Evolutionary conservation across 164 flowering plant species (phyloP).

Genomic region (Macadamia tetraphylla): DNA sequence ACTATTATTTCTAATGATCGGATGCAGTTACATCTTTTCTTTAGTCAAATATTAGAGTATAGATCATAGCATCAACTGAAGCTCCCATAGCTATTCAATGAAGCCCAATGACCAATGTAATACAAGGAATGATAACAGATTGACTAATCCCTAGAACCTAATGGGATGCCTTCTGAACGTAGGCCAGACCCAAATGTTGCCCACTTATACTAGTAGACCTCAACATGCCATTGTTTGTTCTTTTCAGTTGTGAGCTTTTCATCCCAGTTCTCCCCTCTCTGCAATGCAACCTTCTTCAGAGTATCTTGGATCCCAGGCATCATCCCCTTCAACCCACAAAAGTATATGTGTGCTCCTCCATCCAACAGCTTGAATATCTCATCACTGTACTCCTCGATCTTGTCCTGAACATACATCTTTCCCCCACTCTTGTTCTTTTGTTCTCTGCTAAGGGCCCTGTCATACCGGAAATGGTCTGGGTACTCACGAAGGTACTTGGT

Average conservation of each 20-base stretch:
- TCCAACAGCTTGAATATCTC: slow-evolving; percentile 85
- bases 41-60: background rate
- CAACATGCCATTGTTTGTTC: slow-evolving; percentile 99
- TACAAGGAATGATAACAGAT: background rate
- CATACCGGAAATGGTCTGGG: slow-evolving; percentile 82
- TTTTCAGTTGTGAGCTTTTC: slow-evolving; percentile 84
- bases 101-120: background rate
- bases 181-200: background rate
- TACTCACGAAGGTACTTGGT: slow-evolving; percentile 60
- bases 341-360: slow-evolving; percentile 90
- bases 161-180: background rate
- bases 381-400: slow-evolving; percentile 95
- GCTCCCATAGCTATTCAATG: background rate
- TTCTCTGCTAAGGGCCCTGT: slow-evolving; percentile 81
- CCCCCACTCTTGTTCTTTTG: slow-evolving; percentile 91
- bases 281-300: slow-evolving; percentile 78
- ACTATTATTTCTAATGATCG: background rate
- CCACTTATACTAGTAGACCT: slow-evolving; percentile 55
- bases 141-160: background rate
- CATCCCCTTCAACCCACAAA: slow-evolving; percentile 98
- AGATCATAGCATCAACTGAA: background rate
- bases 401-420: slow-evolving; percentile 97
- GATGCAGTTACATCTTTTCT: background rate
- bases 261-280: slow-evolving; percentile 92
- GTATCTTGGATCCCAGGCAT: slow-evolving; percentile 99